phyloP scores from a whole-genome alignment of 2,329 filamentous ascomycete genomes.

The Geosmithia flava region DNA sequence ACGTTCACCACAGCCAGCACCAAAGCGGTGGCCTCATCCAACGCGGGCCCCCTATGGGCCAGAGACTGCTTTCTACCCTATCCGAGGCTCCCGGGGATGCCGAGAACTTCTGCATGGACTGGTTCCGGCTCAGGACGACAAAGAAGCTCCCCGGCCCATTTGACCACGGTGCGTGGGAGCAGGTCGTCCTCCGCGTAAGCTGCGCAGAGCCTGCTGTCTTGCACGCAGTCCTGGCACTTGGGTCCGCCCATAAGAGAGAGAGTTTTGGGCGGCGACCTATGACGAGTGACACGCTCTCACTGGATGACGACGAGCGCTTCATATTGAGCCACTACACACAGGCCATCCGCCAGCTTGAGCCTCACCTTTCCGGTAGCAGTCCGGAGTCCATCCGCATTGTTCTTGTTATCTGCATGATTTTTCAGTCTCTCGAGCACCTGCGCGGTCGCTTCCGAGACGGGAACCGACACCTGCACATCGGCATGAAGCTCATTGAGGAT shows the following conservation, averaged over 20 bases:
- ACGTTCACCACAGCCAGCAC: background rate
- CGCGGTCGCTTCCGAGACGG: constrained; percentile 15
- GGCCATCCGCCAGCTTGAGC: constrained; percentile 20
- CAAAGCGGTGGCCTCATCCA: background rate
- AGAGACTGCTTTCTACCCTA: background rate
- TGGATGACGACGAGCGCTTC: constrained; percentile 1
- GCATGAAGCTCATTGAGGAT: constrained; percentile 12
- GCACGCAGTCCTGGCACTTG: constrained; percentile 27
- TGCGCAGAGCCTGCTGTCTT: constrained; percentile 22
- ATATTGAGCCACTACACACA: constrained; percentile 24
- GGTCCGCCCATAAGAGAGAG: constrained; percentile 17
- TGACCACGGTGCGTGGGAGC: constrained; percentile 22
- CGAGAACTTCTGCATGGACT: constrained; percentile 1
- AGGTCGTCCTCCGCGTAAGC: constrained; percentile 23
- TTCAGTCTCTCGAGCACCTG: constrained; percentile 25
- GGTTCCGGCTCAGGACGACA: constrained; percentile 3
- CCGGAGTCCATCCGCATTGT: constrained; percentile 17
- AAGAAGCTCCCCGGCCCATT: constrained; percentile 21
- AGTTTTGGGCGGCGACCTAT: constrained; percentile 3
- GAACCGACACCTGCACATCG: constrained; percentile 15
- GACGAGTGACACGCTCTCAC: background rate
- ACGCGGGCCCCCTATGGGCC: background rate
- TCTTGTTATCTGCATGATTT: constrained; percentile 27
- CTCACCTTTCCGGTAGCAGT: constrained; percentile 10
- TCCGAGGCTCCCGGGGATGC: background rate